Evolutionary conservation across 2,329 filamentous ascomycete genomes (phyloP), one percentile per base, ranked within the genome.

Genomic region (Didymella sp.): DNA sequence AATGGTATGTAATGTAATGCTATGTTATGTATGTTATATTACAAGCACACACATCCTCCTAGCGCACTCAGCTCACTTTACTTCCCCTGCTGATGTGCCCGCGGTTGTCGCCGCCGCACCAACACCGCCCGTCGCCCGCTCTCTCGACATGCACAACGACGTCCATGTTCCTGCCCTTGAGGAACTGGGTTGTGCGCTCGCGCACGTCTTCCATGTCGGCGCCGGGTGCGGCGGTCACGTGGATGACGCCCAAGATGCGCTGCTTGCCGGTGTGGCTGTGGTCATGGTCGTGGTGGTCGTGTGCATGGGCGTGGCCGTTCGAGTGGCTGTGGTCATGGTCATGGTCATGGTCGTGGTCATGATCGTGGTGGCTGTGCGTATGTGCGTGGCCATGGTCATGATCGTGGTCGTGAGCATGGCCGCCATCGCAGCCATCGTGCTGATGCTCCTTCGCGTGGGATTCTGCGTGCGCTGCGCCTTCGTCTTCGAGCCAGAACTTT

Each of bases 401-500:
- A 19, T 56, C 62, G 48, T 76, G 71, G 13, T 57, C 63, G 22
- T 75, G 66, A 53, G 66, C 68, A 45, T 61, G 56, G 22, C 59
- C 58, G 41, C 58, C 60, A 30, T 30, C 11, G n/a, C 68, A 68
- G n/a, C 41, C 57, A 9, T 58, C 58, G 37, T 78, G 73, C 13
- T 66, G 58, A 27, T 77, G 73, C 17, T 75, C 74, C 54, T 81
- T 78, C 9, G 71, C 72, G 58, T 81, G 78, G 6, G 68, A 70
- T 51, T 79, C 75, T 0, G 76, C 75, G 47, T 78, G 72, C 19
- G 75, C 71, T 2, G 72, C 71, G 15, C 74, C 80, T 27, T 80
- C 80, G 62, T 96, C 92, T 66, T 96, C 91, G 13, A 95, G 80
- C 95, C 95, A 99, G 72, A 98, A 97, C 68, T 92, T 89, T 7